Evolutionary conservation across 2,329 filamentous ascomycete genomes (phyloP), one percentile per base, ranked within the genome.

Genomic region (Blastomyces silverae): DNA sequence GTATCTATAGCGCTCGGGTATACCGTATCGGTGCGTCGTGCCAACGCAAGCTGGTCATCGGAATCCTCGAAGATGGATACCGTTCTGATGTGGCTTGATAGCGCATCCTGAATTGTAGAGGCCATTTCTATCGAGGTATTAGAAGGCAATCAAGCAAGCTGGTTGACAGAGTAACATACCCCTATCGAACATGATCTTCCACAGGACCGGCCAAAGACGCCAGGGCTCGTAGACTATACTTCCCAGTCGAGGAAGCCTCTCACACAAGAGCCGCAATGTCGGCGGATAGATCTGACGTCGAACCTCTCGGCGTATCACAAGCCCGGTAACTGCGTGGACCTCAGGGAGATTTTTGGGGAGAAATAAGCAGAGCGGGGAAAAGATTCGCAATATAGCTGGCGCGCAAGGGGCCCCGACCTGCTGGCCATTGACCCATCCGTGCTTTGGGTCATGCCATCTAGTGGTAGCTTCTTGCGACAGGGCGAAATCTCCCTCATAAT

Each of bases 211-310:
- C 59, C 59, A 61, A 61, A 61, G 25, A 52, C 44, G 57, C 76
- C 74, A 79, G 22, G 73, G 74, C 67, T 79, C 75, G 59, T 73
- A 74, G 61, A 65, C 64, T 15, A 76, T 63, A 58, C 69, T 67
- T 48, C 76, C 70, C 56, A 78, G 66, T 56, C 70, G 60, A 61
- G 39, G 31, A 59, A 78, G 66, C 5, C 53, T 71, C 2, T 53
- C n/a, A 60, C 20, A 60, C 60, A 78, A 6, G 10, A 55, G 6
- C 7, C 34, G 8, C 7, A 76, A 55, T 55, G 17, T 34, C 5
- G 0, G 0, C 10, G 66, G 61, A 42, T 13, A 44, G 8, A 48
- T 48, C 46, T 48, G 46, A 22, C 17, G 46, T 48, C 46, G 11
- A 22, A 8, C 17, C 8, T 48, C 20, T 48, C 46, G 46, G n/a